Evolutionary conservation across 192 early-diverging fungal genomes (phyloP).

Genomic region (Entrophospora sp.): DNA sequence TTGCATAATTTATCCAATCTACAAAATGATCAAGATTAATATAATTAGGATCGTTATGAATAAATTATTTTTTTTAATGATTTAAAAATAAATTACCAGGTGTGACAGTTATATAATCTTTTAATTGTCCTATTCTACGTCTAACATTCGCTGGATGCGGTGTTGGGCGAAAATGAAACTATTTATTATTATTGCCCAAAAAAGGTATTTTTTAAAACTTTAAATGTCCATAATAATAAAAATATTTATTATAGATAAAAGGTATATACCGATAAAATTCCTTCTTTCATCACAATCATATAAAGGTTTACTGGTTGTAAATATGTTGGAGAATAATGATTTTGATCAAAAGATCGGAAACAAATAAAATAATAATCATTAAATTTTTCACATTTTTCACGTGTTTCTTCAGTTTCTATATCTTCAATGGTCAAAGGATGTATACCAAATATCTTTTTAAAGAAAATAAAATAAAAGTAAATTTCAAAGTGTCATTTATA

Average conservation of each 20-base stretch:
- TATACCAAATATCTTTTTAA: slow-evolving; percentile 59
- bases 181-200: not conserved
- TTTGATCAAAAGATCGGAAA: slow-evolving; percentile 53
- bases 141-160: slow-evolving; percentile 60
- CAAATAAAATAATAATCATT: slow-evolving; percentile 81
- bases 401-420: slow-evolving; percentile 69
- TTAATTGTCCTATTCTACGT: slow-evolving; percentile 61
- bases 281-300: slow-evolving; percentile 38
- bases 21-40: not conserved
- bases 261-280: slow-evolving; percentile 39
- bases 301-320: slow-evolving; percentile 38
- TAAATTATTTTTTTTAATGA: not conserved
- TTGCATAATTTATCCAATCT: slow-evolving; percentile 53
- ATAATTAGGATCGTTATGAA: slow-evolving; percentile 1
- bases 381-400: slow-evolving; percentile 88
- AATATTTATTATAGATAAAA: not conserved
- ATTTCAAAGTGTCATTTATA: not conserved
- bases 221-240: not conserved
- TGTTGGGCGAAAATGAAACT: slow-evolving; percentile 60
- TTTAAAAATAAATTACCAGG: slow-evolving; percentile 31
- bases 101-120: slow-evolving; percentile 53
- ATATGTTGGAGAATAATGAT: slow-evolving; percentile 26
- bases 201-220: not conserved
- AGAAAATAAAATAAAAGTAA: not conserved
- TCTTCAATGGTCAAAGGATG: slow-evolving; percentile 89